Base-by-base conservation (phyloP, 78 protist species). In the Capsaspora owczarzaki region DNA sequence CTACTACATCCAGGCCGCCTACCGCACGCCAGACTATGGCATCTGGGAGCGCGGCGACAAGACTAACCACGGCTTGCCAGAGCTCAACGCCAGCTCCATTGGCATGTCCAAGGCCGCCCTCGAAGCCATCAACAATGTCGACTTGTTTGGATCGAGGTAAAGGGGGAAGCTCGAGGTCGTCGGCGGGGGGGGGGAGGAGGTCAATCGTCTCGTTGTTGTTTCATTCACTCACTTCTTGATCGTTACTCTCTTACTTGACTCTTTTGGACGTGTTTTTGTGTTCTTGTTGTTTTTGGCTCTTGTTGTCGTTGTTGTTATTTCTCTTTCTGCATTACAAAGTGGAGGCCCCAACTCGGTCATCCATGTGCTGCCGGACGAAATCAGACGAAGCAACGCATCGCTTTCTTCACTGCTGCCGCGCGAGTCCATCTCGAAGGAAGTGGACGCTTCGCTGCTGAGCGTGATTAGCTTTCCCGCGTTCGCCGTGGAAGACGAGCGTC, bases 31-130 rank as follows among this genome's bases (percentile, higher is more conserved):
- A 22, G 84, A 81, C 84, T 81, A 70, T 1, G 84, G 84, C 53
- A 70, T 81, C 49, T 81, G 84, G 84, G 84, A 81, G 69, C 53
- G 84, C n/a, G 84, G 84, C 47, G 84, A 81, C 69, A 81, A 81
- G 79, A 70, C 78, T 12, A 81, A 81, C 46, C 78, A 70, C 51
- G 84, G 84, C 27, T 29, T 41, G 70, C 61, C 78, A 2, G 84
- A 81, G 70, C 79, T 81, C 51, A 81, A 81, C 53, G 78, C 84
- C 6, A 42, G 68, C 53, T 70, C 78, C 33, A 81, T 70, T 8
- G 84, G 84, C 29, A 81, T 61, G 82, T 37, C 53, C 35, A 53
- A 68, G 61, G 84, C 84, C n/a, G 84, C 84, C 3, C 69, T 81
- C n/a, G 84, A 81, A 25, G 37, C 56, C 38, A 81, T 81, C 79